These are phyloP conservation scores for Neonectria hederae DNA, from an alignment of 2,329 filamentous ascomycete genomes.

Conservation along the genomic window DNA sequence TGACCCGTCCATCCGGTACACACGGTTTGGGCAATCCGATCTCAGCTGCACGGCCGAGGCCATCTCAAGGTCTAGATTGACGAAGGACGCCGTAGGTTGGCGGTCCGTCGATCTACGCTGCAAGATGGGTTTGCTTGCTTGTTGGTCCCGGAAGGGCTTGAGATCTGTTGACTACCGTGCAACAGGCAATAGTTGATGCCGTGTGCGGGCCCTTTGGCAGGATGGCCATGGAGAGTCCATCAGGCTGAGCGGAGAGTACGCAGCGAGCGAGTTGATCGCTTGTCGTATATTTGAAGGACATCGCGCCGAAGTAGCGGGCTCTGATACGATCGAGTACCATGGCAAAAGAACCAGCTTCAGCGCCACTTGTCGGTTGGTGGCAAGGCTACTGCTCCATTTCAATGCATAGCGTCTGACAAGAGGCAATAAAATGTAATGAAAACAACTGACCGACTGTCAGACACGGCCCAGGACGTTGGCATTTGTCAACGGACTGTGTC, in stretches of 20 bases:
- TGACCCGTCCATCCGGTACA: slow-evolving; percentile 7
- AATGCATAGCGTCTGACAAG: slow-evolving; percentile 2
- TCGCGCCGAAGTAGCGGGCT: not conserved
- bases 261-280: not conserved
- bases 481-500: slow-evolving; percentile 31
- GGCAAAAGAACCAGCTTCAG: not conserved
- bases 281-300: not conserved
- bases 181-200: too few relatives aligned
- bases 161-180: slow-evolving; percentile 2
- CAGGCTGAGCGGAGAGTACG: slow-evolving; percentile 1
- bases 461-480: slow-evolving; percentile 22
- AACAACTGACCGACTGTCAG: slow-evolving; percentile 15
- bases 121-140: slow-evolving; percentile 1
- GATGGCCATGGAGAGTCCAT: not conserved
- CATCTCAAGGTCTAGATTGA: slow-evolving; percentile 8
- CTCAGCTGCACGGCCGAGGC: slow-evolving; percentile 11
- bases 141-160: not conserved
- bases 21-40: slow-evolving; percentile 17
- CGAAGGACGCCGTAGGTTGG: not conserved
- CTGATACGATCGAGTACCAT: not conserved
- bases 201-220: not conserved
- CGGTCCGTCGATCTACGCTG: slow-evolving; percentile 7
- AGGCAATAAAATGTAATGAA: slow-evolving; percentile 1
- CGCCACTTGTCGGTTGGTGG: slow-evolving; percentile 9
- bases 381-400: slow-evolving; percentile 16